Evolutionary conservation across 108 stramenopile genomes (phyloP), one percentile per base, ranked within the genome.

Genomic region (Skeletonema marinoi): DNA sequence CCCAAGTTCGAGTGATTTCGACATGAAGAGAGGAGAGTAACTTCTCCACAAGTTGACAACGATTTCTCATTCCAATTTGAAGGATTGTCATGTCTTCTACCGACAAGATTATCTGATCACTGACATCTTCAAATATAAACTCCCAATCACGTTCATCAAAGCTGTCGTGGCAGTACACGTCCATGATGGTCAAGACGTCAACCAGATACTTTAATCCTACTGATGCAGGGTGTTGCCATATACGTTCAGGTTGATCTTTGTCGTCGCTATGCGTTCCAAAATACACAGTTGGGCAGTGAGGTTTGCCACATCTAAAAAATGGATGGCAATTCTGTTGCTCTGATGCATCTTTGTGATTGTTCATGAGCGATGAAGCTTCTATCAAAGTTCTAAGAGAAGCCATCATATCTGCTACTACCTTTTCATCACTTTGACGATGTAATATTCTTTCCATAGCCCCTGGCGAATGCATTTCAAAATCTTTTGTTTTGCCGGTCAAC

Each of bases 1-100:
- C 82, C 88, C 88, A 92, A 10, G 56, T 51, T 13, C 89, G 83
- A 7, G 83, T 75, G 17, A 89, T 84, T 68, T 92, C 90, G 4
- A 78, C 81, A 16, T 81, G 65, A 0, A 92, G 61, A 4, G 90
- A 89, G 0, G 71, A 64, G 11, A 85, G 4, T 3, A 88, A 21
- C 16, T 73, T 51, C 50, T 72, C 41, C 7, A 85, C 78, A 59
- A 90, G 62, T 3, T 39, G 12, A 21, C 76, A 73, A 1, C 90
- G 86, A 61, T 86, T 73, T 21, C 77, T 60, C 86, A 90, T 83
- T 25, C 88, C 90, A 56, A 83, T 54, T 21, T 73, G 1, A 39
- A 90, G 67, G 16, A 75, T 36, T 16, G 73, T 16, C 32, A 62
- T 42, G 11, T 80, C 66, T 63, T 82, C 80, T 31, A 68, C 51